A percentile compares a stretch with the other conserved stretches of the same genome.
These are phyloP conservation scores for Neonectria hederae DNA, from an alignment of 2,329 filamentous ascomycete genomes.

Conservation along the genomic window DNA sequence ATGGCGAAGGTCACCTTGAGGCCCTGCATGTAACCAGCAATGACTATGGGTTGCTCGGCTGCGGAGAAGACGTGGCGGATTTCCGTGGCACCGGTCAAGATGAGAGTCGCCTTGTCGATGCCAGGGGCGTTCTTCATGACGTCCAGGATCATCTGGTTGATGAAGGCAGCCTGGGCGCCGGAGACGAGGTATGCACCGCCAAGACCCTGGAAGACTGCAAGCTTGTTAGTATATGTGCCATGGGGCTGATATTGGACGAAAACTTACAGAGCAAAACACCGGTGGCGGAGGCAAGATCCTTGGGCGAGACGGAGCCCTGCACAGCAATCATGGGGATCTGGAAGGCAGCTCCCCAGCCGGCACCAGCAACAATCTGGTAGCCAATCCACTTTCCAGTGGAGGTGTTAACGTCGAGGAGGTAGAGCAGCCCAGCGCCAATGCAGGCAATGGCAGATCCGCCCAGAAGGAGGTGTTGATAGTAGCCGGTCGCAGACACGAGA, in stretches of 20 bases:
- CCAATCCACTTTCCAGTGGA: slow-evolving; percentile 59
- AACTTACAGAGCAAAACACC: slow-evolving; percentile 56
- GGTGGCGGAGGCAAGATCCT: slow-evolving; percentile 58
- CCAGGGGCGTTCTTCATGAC: slow-evolving; percentile 48
- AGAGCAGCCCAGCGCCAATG: slow-evolving; percentile 55
- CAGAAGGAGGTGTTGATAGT: slow-evolving; percentile 57
- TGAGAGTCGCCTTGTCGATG: slow-evolving; percentile 49
- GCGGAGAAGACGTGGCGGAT: slow-evolving; percentile 61
- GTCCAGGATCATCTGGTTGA: slow-evolving; percentile 53
- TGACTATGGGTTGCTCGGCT: slow-evolving; percentile 61
- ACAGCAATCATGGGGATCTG: slow-evolving; percentile 63
- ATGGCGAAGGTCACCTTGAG: slow-evolving; percentile 72
- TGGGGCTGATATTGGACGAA: neutral
- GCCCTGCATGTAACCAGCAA: slow-evolving; percentile 69
- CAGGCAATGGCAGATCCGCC: slow-evolving; percentile 55
- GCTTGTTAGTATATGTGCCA: slow-evolving; percentile 24
- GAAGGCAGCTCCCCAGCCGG: slow-evolving; percentile 56
- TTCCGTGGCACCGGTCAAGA: slow-evolving; percentile 62
- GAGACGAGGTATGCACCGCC: slow-evolving; percentile 62
- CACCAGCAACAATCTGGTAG: slow-evolving; percentile 62
- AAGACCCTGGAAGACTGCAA: slow-evolving; percentile 57
- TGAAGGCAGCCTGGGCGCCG: slow-evolving; percentile 57
- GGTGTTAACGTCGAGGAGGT: slow-evolving; percentile 52
- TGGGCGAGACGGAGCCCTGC: slow-evolving; percentile 51
- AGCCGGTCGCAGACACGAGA: slow-evolving; percentile 51